These are phyloP conservation scores for Colletotrichum cereale DNA, from an alignment of 2,329 filamentous ascomycete species.

Conservation along the genomic window DNA sequence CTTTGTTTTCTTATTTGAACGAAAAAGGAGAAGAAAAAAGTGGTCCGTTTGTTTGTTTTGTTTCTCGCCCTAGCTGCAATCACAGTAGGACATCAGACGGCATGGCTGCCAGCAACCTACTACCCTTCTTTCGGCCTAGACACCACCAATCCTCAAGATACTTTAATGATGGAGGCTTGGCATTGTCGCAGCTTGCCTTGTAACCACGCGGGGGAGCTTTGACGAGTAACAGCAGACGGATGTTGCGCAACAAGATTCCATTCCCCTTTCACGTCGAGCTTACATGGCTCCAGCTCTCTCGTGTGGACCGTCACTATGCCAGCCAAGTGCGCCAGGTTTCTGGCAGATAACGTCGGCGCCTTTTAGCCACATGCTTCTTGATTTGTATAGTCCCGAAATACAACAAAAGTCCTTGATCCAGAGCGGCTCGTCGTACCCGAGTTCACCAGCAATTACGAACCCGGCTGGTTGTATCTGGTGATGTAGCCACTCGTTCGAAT, in stretches of 20 bases:
- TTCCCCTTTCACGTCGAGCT: background rate
- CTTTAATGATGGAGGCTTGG: background rate
- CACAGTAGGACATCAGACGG: conserved; percentile 21
- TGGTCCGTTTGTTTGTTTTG: background rate
- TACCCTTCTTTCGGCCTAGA: background rate
- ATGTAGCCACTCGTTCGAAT: background rate
- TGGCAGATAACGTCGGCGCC: background rate
- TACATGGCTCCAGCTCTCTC: background rate
- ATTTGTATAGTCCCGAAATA: background rate
- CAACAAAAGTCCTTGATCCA: background rate
- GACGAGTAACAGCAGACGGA: background rate
- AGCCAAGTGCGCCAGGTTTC: background rate
- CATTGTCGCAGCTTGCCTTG: background rate
- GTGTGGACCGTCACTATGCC: background rate
- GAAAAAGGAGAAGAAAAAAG: background rate
- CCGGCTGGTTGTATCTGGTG: background rate
- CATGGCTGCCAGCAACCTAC: conserved; percentile 2
- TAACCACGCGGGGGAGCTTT: background rate
- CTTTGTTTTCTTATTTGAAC: background rate
- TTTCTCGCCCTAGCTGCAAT: background rate
- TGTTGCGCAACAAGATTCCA: background rate
- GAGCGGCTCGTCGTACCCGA: background rate
- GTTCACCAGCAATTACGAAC: background rate
- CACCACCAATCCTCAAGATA: background rate
- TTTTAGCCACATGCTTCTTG: background rate